Percentiles rank a stretch among this genome's conserved stretches.
Conservation (phyloP, 2,329 filamentous ascomycete genomes). For the Pseudopithomyces maydicus region DNA sequence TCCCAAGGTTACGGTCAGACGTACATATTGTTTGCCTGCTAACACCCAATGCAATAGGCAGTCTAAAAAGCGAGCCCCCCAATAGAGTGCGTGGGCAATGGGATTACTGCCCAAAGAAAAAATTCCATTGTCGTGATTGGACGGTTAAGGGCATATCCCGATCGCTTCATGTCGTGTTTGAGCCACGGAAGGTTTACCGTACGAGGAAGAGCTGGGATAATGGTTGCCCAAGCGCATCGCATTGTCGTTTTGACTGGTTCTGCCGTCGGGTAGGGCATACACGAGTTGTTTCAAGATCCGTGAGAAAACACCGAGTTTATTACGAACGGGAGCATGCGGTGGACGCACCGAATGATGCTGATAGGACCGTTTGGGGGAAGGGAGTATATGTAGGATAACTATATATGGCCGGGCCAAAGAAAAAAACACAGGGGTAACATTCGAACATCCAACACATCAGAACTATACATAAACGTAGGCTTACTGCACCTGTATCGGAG, state of each 20-base stretch:
- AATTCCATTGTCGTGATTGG: background rate
- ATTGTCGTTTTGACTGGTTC: background rate
- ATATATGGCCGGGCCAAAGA: constrained; percentile 31
- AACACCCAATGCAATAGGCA: background rate
- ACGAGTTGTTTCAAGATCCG: background rate
- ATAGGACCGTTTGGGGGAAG: background rate
- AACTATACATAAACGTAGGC: constrained; percentile 39
- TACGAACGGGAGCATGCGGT: background rate
- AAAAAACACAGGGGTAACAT: constrained; percentile 27
- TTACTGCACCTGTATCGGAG: constrained; percentile 6
- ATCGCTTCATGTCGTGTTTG: too few species aligned
- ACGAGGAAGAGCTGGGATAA: background rate
- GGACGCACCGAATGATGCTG: background rate
- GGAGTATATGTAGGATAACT: constrained; percentile 14
- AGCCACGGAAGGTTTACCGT: background rate
- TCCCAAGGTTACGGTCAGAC: background rate
- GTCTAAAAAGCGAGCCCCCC: background rate
- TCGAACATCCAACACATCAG: constrained; percentile 19
- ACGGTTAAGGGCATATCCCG: background rate
- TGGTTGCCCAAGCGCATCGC: background rate
- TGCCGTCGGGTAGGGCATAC: background rate
- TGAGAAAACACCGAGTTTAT: background rate
- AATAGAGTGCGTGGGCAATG: too few species aligned
- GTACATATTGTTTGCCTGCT: constrained; percentile 3
- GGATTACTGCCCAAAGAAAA: background rate